These are phyloP conservation scores for Salix suchowensis DNA, from an alignment of 345 rosid species.

Conservation along the genomic window DNA sequence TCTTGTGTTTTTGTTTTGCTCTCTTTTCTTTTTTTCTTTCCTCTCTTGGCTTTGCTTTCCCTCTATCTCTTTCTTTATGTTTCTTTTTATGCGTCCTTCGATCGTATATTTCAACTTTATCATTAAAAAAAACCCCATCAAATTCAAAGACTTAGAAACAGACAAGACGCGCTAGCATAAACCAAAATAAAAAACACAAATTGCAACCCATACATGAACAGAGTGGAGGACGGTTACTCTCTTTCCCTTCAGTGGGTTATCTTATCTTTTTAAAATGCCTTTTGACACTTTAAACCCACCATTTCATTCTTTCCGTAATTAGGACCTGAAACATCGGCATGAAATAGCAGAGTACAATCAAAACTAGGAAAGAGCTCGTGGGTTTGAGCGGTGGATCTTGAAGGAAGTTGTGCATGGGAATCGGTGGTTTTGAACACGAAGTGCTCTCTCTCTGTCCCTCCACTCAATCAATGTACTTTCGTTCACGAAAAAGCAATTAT, in stretches of 20 bases:
- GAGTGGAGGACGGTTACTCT: background rate
- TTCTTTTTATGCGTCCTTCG: background rate
- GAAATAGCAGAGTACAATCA: slow-evolving; percentile 20
- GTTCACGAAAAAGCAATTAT: background rate
- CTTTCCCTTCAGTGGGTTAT: background rate
- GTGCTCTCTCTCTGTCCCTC: background rate
- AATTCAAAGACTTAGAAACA: slow-evolving; percentile 5
- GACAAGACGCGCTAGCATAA: background rate
- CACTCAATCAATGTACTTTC: too few species aligned
- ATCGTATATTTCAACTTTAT: background rate
- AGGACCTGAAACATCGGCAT: slow-evolving; percentile 26
- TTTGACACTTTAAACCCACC: slow-evolving; percentile 12
- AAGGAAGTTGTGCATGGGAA: slow-evolving; percentile 1
- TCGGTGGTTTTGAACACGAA: slow-evolving; percentile 4
- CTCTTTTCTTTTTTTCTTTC: background rate
- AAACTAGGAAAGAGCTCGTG: slow-evolving; percentile 2
- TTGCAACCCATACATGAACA: background rate
- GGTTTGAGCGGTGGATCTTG: background rate
- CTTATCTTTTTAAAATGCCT: background rate
- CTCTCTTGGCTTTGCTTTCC: background rate
- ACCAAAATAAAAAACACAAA: background rate
- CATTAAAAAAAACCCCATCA: background rate
- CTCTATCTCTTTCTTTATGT: background rate
- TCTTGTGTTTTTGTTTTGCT: slow-evolving; percentile 11
- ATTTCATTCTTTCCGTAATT: slow-evolving; percentile 14